Conservation (phyloP, 2,329 filamentous ascomycete genomes). For the Xylaria sp. region DNA sequence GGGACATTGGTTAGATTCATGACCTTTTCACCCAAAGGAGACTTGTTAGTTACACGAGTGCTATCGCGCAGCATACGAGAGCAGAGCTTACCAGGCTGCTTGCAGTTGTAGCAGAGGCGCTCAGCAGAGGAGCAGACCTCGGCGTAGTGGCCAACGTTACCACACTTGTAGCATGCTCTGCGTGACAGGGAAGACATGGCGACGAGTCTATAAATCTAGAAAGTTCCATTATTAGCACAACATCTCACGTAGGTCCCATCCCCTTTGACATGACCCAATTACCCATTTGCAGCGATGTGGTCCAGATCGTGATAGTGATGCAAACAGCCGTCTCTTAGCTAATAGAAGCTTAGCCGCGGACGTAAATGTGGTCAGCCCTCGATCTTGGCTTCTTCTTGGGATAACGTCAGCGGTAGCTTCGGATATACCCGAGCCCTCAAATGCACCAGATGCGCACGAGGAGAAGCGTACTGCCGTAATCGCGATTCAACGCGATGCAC, state of each 20-base stretch:
- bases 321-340: background rate
- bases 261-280: constrained; percentile 41
- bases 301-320: constrained; percentile 9
- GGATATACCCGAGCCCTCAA: constrained; percentile 1
- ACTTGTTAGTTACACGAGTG: constrained; percentile 32
- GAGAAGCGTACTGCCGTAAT: background rate
- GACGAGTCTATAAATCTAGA: constrained; percentile 46
- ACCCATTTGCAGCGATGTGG: constrained; percentile 51
- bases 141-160: constrained; percentile 81
- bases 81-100: constrained; percentile 73
- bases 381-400: background rate
- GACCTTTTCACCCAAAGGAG: constrained; percentile 63
- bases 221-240: constrained; percentile 50
- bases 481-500: constrained; percentile 10
- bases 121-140: constrained; percentile 98
- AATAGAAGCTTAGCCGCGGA: background rate
- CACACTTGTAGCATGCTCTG: constrained; percentile 85
- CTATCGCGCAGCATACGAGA: background rate
- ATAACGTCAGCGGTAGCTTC: background rate
- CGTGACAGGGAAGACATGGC: constrained; percentile 83
- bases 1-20: constrained; percentile 98
- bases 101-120: constrained; percentile 99
- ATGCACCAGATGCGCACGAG: background rate
- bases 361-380: background rate
- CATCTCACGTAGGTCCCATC: constrained; percentile 48